Base-by-base conservation (phyloP, 2,329 filamentous ascomycete genomes). In the Venturia asperata region DNA sequence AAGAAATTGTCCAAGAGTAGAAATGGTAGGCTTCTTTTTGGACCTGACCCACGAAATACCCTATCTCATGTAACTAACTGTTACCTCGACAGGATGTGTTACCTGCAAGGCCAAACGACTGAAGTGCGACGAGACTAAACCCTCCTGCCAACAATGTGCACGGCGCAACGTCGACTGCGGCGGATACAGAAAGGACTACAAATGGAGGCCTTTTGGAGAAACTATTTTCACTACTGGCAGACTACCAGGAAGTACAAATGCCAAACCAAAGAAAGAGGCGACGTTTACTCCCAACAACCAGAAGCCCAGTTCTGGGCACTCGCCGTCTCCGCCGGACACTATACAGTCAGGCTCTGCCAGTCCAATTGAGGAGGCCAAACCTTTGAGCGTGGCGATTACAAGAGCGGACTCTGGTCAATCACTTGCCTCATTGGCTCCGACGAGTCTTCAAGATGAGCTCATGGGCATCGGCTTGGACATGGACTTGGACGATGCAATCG, bases 1-100 rank as follows among this genome's bases (percentile, higher is more conserved):
- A 84, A 85, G 39, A 90, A 89, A 72, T 87, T 89, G 76, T 87
- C 86, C 67, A 90, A 90, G 75, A 89, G 87, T 77, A 85, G 87
- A 70, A 89, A 90, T 79, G 87, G 87, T 89, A 84, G 70, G 82
- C 76, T 67, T 27, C 39, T 45, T 49, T 64, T 19, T 45, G n/a
- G n/a, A n/a, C n/a, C 19, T 5, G 9, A n/a, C 15, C 64, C 30
- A 11, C 15, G 1, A 34, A 62, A 6, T 17, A 10, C 45, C 37
- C 7, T 10, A 11, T 62, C 34, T 34, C 49, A 34, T 56, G 49
- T 17, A 56, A 17, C 24, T 63, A 39, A 60, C 24, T 61, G 42
- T 37, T 61, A 61, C 37, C 19, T 27, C 13, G 62, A 62, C 68
- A 90, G 87, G 87, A 69, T 90, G 87, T 75, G 81, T 86, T 69